phyloP scores from a whole-genome alignment of 495 filamentous ascomycete genomes.

The Aspergillus kassunensis region DNA sequence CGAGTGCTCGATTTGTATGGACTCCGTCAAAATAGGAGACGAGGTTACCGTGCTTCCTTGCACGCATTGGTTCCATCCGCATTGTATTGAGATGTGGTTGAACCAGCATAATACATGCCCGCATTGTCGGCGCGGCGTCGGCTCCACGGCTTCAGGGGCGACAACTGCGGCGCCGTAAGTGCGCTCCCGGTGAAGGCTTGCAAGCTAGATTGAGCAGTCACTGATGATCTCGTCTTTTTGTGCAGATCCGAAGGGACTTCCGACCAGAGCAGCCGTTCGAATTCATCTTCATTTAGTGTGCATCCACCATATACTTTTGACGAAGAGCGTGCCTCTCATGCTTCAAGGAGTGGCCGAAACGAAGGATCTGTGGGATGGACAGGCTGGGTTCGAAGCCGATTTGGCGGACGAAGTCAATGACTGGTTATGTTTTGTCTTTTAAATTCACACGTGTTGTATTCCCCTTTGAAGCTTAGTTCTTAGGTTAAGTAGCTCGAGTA shows the following conservation, averaged over 20 bases:
- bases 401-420: conserved; percentile 26
- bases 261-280: neutral
- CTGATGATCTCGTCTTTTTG: conserved; percentile 7
- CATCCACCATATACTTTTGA: neutral
- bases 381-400: conserved; percentile 37
- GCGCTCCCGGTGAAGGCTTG: neutral
- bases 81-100: conserved; percentile 76
- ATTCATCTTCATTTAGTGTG: neutral
- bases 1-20: conserved; percentile 94
- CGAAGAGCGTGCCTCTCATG: conserved; percentile 5
- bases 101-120: conserved; percentile 88
- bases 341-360: conserved; percentile 19
- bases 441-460: neutral
- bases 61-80: conserved; percentile 84
- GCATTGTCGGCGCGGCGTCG: conserved; percentile 76
- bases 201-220: neutral
- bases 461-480: neutral
- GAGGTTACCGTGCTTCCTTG: conserved; percentile 81
- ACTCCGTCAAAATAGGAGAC: conserved; percentile 68
- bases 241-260: conserved; percentile 21
- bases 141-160: conserved; percentile 18
- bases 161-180: conserved; percentile 24
- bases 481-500: neutral
- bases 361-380: conserved; percentile 30
- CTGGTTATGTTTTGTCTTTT: neutral